Base-by-base conservation (phyloP, 177 flowering plant species). In the Vitis hybrid region DNA sequence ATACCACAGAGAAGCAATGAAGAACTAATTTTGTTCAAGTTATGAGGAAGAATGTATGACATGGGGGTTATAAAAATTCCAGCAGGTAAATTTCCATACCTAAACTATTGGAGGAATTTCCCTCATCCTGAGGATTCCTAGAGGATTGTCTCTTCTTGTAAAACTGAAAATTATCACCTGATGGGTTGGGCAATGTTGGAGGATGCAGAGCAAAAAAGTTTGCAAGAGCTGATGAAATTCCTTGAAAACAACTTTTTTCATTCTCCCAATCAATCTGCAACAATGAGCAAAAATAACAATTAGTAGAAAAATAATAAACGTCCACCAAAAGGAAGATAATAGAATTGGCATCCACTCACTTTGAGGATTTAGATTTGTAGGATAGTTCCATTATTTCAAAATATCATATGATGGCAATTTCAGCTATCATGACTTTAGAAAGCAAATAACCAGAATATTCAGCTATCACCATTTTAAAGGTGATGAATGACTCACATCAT, bases 181-280 rank as follows among this genome's bases (percentile, higher is more conserved):
- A 86, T 62, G 99, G 99, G 67, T 91, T 90, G 68, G 99, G 99
- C 77, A 95, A 67, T 56, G 91, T 75, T 64, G 97, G 98, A 70
- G 94, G 90, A 83, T 88, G 92, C 92, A 93, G 78, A 49, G 97
- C 94, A 81, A 90, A 95, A 73, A 95, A 93, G 69, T 89, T 84
- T 15, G 86, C 98, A 58, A 93, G 78, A 60, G 94, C 94, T 64
- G 97, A 97, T 61, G 99, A 79, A 78, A 95, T 78, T 72, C 83
- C 60, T 78, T 90, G 95, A 56, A 93, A 79, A 76, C 99, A 95
- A 60, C 64, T 80, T 70, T 84, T 93, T 74, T 95, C 99, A 69
- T 84, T 81, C 56, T 95, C 91, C 98, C 98, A 95, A 56, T 91
- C 86, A 75, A 95, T 91, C 98, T 94, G 71, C 69, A 79, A 76